These are phyloP conservation scores for Colletotrichum sp. DNA, from an alignment of 2,329 filamentous ascomycete genomes.

Conservation along the genomic window DNA sequence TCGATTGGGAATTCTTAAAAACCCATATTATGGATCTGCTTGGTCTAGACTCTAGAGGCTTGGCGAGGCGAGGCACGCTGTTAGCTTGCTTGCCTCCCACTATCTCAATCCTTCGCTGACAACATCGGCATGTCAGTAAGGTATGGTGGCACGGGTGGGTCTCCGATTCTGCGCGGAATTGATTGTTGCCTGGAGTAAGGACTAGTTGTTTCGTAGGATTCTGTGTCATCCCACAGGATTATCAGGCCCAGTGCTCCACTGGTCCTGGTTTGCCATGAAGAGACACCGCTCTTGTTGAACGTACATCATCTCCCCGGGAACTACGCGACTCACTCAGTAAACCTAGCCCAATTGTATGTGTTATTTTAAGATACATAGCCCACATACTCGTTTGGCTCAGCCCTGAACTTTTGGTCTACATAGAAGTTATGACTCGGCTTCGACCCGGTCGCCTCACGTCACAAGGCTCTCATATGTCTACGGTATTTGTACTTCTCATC, in stretches of 20 bases:
- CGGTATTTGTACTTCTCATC: background rate
- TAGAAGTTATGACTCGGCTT: background rate
- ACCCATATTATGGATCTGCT: background rate
- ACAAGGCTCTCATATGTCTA: background rate
- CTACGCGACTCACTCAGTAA: too few species aligned
- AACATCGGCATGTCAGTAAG: background rate
- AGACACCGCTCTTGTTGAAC: background rate
- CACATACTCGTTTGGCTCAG: background rate
- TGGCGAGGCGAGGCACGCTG: background rate
- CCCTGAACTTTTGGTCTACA: background rate
- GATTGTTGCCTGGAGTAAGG: background rate
- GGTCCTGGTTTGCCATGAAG: background rate
- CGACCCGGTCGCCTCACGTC: background rate
- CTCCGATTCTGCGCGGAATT: background rate
- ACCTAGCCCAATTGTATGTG: too few species aligned
- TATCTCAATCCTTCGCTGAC: background rate
- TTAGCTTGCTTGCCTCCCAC: background rate
- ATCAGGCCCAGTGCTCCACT: background rate
- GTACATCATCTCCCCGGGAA: background rate
- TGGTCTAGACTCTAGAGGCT: background rate
- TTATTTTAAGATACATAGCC: background rate
- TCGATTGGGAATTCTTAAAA: background rate
- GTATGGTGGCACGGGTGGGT: too few species aligned
- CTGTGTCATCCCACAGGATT: background rate
- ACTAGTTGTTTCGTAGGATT: background rate